Conservation (phyloP, 768 basidiomycete species). For the Boletus insuetus region DNA sequence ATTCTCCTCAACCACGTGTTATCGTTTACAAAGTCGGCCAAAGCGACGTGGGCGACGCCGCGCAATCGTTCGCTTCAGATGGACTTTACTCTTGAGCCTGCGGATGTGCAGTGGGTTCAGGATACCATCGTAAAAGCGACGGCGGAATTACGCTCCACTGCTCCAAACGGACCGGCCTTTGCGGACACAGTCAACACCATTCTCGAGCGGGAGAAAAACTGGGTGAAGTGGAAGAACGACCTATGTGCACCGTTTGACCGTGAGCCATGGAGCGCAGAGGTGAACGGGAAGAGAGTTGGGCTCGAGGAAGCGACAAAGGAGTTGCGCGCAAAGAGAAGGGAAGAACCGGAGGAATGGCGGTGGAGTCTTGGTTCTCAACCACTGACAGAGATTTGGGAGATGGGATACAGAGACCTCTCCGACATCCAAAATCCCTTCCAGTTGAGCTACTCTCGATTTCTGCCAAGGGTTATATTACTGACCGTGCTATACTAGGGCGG, state of each 20-base stretch:
- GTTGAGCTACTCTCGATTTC: conserved; percentile 40
- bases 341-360: conserved; percentile 59
- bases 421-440: conserved; percentile 67
- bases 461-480: background rate
- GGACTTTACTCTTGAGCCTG: conserved; percentile 70
- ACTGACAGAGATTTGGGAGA: conserved; percentile 79
- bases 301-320: conserved; percentile 61
- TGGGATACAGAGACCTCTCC: conserved; percentile 65
- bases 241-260: conserved; percentile 78
- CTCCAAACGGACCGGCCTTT: conserved; percentile 75
- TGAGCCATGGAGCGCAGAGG: conserved; percentile 53
- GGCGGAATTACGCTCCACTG: conserved; percentile 64
- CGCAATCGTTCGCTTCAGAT: conserved; percentile 81
- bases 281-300: conserved; percentile 49
- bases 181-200: conserved; percentile 70
- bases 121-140: conserved; percentile 58
- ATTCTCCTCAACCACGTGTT: conserved; percentile 76
- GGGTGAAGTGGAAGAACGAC: conserved; percentile 89
- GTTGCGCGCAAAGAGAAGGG: conserved; percentile 51
- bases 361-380: conserved; percentile 66
- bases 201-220: conserved; percentile 82
- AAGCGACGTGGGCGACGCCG: conserved; percentile 55
- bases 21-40: conserved; percentile 67
- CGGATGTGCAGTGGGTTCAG: conserved; percentile 74
- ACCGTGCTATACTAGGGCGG: conserved; percentile 44